Base-by-base conservation (phyloP, 352 stramenopile species). In the Phytophthora ohioensis region DNA sequence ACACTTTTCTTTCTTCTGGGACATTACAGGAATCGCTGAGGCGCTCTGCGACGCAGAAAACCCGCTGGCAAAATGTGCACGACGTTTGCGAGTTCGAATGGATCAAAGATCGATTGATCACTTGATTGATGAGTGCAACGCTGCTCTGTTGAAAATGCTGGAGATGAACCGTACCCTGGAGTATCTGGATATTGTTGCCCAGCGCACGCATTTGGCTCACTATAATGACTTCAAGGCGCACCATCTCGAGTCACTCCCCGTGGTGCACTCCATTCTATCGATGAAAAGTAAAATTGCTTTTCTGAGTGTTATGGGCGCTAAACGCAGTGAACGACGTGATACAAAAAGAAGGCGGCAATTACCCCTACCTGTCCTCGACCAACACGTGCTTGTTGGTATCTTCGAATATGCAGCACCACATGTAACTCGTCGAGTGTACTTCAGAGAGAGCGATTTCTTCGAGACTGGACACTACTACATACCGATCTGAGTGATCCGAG, bases 371-470 rank as follows among this genome's bases (percentile, higher is more conserved):
- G 13, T 66, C 15, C 57, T 76, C 17, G 51, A 76, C 30, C 57
- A 73, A 38, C 54, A 73, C 15, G 64, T 62, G 32, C n/a, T 73
- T 41, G 34, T 41, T 43, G 15, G 46, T 17, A 67, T 76, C 34
- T 76, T 76, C 13, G 64, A 69, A 42, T 76, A 64, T 32, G 69
- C 69, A 35, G 53, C 64, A 42, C 15, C 48, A 9, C 58, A 60
- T 9, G 54, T 76, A 31, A 66, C 12, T 17, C 64, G 69, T 30
- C 53, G 52, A 55, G 64, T 76, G 15, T 76, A 76, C 53, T 76
- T 73, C 30, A 64, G 65, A 15, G 52, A 76, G 54, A 51, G 52
- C 31, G 42, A 63, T 35, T 70, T 73, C 41, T 67, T 73, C 31
- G 36, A 69, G 12, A 73, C 57, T 27, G 64, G 64, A 7, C 55